These are phyloP conservation scores for Vigna nakashimae DNA, from an alignment of 306 rosid species.

Conservation along the genomic window DNA sequence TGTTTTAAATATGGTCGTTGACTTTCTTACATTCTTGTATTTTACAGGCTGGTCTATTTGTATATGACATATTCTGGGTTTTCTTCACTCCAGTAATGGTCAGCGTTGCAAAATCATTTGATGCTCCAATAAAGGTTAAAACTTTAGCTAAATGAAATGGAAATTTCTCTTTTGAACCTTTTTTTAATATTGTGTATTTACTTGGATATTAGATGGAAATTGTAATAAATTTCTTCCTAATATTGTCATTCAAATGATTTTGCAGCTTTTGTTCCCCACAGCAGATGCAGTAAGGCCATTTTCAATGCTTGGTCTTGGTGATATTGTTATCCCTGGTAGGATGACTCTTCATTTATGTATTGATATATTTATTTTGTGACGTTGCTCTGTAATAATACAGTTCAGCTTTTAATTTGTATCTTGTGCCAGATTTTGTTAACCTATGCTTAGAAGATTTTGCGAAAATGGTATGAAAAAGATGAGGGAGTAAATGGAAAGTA, in stretches of 20 bases:
- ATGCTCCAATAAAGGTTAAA: slow-evolving; percentile 97
- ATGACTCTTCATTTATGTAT: slow-evolving; percentile 30
- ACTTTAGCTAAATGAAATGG: slow-evolving; percentile 36
- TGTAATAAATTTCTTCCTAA: slow-evolving; percentile 18
- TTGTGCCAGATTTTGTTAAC: slow-evolving; percentile 12
- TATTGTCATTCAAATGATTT: slow-evolving; percentile 36
- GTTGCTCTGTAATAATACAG: slow-evolving; percentile 9
- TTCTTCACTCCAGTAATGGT: slow-evolving; percentile 99
- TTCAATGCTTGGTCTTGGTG: slow-evolving; percentile 99
- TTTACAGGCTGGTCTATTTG: slow-evolving; percentile 91
- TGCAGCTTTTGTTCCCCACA: slow-evolving; percentile 97
- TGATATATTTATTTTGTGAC: slow-evolving; percentile 3
- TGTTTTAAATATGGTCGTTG: slow-evolving; percentile 33
- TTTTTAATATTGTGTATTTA: neutral
- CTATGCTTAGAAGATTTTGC: slow-evolving; percentile 25
- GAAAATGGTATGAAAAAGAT: slow-evolving; percentile 10
- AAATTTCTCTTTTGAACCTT: slow-evolving; percentile 27
- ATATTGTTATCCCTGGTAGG: slow-evolving; percentile 98
- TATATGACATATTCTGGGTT: slow-evolving; percentile 99
- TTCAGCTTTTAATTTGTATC: slow-evolving; percentile 26
- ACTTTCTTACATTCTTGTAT: slow-evolving; percentile 32
- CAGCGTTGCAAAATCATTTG: slow-evolving; percentile 99
- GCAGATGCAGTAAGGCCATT: slow-evolving; percentile 84
- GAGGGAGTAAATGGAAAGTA: neutral
- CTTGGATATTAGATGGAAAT: slow-evolving; percentile 13